A percentile compares a stretch with the other conserved stretches of the same genome.
These are phyloP conservation scores for Phylloporus gajari DNA, from an alignment of 1,284 basidiomycete species.

Conservation along the genomic window DNA sequence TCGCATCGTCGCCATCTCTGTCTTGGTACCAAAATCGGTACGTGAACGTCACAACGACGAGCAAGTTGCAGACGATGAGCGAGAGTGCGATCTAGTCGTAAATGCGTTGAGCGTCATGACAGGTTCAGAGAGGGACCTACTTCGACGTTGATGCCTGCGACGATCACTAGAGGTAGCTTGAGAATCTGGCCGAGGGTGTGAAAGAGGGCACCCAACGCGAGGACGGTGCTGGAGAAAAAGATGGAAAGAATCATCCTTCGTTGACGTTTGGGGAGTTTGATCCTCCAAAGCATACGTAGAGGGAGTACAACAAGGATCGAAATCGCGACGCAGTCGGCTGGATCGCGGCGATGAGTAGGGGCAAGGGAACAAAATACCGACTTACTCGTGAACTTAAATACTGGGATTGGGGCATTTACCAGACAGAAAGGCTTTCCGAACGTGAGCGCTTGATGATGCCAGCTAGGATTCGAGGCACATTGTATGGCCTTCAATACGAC, in stretches of 20 bases:
- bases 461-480: constrained; percentile 25
- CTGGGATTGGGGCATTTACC: neutral
- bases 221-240: constrained; percentile 36
- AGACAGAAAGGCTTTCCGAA: constrained; percentile 13
- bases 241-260: constrained; percentile 39
- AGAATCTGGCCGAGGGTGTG: constrained; percentile 31
- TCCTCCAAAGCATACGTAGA: constrained; percentile 35
- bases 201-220: constrained; percentile 30
- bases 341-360: neutral
- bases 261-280: constrained; percentile 33
- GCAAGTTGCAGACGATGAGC: constrained; percentile 40
- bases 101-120: neutral
- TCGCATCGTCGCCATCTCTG: neutral
- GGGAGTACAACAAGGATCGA: constrained; percentile 32
- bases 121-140: constrained; percentile 13
- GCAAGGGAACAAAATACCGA: neutral
- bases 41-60: constrained; percentile 37
- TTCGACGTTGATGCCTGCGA: constrained; percentile 30
- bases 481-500: constrained; percentile 20
- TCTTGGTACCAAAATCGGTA: constrained; percentile 27
- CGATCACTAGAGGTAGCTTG: constrained; percentile 7
- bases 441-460: constrained; percentile 18
- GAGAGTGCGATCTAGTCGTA: constrained; percentile 27
- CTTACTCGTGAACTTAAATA: constrained; percentile 28
- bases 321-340: constrained; percentile 32